Evolutionary conservation across 495 filamentous ascomycete species (phyloP), one percentile per base, ranked within the genome.

Genomic region (Evernia prunastri): DNA sequence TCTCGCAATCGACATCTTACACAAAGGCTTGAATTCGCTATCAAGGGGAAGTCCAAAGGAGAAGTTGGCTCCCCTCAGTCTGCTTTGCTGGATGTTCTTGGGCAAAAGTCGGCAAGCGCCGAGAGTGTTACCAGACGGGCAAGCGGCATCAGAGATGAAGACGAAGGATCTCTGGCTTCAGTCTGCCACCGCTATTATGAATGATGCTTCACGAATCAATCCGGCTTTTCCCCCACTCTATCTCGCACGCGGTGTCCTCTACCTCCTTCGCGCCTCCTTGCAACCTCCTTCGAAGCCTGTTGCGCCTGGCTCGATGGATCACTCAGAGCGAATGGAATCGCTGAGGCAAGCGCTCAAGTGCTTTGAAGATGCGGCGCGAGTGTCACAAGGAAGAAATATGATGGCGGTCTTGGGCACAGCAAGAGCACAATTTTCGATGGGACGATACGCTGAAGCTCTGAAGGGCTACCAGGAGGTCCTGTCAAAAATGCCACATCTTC

Each of bases 151-250:
- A 15, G 93, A 96, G 68, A 84, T 84, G 33, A 89, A 86, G 72
- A 95, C 88, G 3, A 98, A 97, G 72, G 95, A 98, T 58, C 84
- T 86, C 73, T 98, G 92, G 72, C 85, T 98, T 12, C 89, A 95
- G 70, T 81, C 87, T n/a, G 92, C 92, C 10, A 97, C 92, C 2
- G 86, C 86, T 49, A 91, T 87, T 1, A 78, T 97, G 63, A 98
- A 98, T 70, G 94, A 97, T 67, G 92, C 92, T 3, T 90, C 89
- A 2, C 87, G 92, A n/a, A 85, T 97, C 70, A 96, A 92, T 72
- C 94, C 94, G 5, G 84, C 89, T 1, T 96, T 92, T 65, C 86
- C 91, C 25, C 91, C 92, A 29, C 80, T 96, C 1, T 93, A 88
- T 70, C 82, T 98, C 56, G 92, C 94, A n/a, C 88, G 92, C 43